These are phyloP conservation scores for Pseudocercospora crystallina DNA, from an alignment of 2,329 filamentous ascomycete genomes.

Conservation along the genomic window DNA sequence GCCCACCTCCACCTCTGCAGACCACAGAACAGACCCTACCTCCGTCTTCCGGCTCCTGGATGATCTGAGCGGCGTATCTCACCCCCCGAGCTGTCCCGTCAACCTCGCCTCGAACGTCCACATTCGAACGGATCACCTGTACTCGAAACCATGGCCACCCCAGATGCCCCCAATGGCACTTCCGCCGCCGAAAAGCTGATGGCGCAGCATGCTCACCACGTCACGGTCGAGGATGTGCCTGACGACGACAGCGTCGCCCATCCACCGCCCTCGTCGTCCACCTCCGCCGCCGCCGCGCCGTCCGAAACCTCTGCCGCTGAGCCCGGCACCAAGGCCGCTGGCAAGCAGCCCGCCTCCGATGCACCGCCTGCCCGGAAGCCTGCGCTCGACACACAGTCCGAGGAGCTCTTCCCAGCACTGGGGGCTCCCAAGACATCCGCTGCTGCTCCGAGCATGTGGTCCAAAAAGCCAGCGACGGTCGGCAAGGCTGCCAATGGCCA, in stretches of 20 bases:
- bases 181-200: constrained; percentile 55
- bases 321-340: constrained; percentile 63
- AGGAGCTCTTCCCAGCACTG: constrained; percentile 91
- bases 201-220: constrained; percentile 55
- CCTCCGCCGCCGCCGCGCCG: constrained; percentile 43
- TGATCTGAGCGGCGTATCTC: no score
- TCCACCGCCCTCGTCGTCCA: constrained; percentile 51
- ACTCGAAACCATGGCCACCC: constrained; percentile 26
- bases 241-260: constrained; percentile 73
- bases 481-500: constrained; percentile 46
- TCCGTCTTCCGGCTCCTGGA: no score
- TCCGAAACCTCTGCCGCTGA: constrained; percentile 39
- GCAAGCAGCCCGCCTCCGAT: constrained; percentile 65
- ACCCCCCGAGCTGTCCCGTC: no score
- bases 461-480: constrained; percentile 60
- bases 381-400: constrained; percentile 76
- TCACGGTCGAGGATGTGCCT: constrained; percentile 74
- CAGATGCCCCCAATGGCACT: constrained; percentile 32
- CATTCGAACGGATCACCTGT: no score
- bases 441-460: constrained; percentile 73
- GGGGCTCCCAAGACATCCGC: constrained; percentile 67
- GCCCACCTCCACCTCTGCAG: no score
- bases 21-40: no score
- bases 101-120: no score
- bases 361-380: constrained; percentile 34